These are phyloP conservation scores for Selaginella moellendorffii DNA, from an alignment of 75 land plant genomes.

Conservation along the genomic window DNA sequence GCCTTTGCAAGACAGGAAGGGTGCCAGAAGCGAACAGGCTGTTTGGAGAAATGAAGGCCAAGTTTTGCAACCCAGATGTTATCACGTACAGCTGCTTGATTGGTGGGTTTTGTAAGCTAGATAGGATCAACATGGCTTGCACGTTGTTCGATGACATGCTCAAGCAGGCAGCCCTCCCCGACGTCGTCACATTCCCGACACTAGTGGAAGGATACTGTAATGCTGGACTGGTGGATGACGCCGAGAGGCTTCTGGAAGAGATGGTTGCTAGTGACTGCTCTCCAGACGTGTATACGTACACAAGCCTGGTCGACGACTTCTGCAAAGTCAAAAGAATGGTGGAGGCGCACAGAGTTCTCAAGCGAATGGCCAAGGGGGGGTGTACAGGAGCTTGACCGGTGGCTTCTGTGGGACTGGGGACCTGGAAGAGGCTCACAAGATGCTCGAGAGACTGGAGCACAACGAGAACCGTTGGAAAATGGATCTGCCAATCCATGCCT, in stretches of 20 bases:
- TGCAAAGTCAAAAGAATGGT: neutral
- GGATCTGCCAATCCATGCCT: too few relatives aligned
- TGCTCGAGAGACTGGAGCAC: neutral
- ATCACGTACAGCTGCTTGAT: conserved; percentile 4
- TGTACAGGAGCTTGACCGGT: neutral
- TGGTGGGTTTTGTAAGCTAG: conserved; percentile 2
- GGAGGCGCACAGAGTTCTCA: conserved; percentile 16
- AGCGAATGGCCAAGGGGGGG: conserved; percentile 32
- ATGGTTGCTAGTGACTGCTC: neutral
- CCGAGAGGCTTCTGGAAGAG: neutral
- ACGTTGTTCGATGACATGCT: neutral
- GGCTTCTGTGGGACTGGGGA: neutral
- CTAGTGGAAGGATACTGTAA: neutral
- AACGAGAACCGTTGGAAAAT: too few relatives aligned
- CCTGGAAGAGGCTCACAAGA: neutral
- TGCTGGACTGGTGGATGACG: conserved; percentile 13
- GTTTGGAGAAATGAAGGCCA: neutral
- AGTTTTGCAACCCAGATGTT: neutral
- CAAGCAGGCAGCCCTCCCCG: neutral
- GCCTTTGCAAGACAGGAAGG: neutral
- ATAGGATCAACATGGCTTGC: neutral
- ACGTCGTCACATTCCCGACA: neutral
- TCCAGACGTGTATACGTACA: neutral
- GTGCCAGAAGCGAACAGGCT: neutral
- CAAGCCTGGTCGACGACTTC: neutral